Conservation (phyloP, 2,329 filamentous ascomycete species). For the Curvularia eragrostidis region DNA sequence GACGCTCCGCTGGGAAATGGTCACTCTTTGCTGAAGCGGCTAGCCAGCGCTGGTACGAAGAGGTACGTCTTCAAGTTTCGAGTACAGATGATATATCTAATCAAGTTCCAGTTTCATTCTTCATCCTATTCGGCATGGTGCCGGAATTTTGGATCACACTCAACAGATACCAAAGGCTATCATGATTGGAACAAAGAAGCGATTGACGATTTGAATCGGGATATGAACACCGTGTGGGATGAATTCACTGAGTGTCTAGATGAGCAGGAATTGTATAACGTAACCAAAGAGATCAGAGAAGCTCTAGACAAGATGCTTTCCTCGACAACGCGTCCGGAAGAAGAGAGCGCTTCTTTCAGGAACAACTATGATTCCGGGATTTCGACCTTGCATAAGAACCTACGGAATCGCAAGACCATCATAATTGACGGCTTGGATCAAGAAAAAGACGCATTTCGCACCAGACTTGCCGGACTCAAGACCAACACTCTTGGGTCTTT, state of each 20-base stretch:
- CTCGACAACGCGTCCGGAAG: background rate
- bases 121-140: background rate
- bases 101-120: background rate
- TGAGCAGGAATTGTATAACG: background rate
- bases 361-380: background rate
- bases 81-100: background rate
- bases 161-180: background rate
- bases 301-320: background rate
- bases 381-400: background rate
- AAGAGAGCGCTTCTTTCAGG: background rate
- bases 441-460: background rate
- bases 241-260: background rate
- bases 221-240: background rate
- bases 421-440: background rate
- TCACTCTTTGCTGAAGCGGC: background rate
- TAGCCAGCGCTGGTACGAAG: background rate
- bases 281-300: background rate
- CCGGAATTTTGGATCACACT: background rate
- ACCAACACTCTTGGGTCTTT: constrained; percentile 21
- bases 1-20: background rate
- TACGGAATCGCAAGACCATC: background rate
- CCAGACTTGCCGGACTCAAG: constrained; percentile 28
- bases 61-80: background rate
- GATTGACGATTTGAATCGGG: background rate
- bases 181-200: background rate